Base-by-base conservation (phyloP, 2,329 filamentous ascomycete species). In the Fusarium euwallaceae region DNA sequence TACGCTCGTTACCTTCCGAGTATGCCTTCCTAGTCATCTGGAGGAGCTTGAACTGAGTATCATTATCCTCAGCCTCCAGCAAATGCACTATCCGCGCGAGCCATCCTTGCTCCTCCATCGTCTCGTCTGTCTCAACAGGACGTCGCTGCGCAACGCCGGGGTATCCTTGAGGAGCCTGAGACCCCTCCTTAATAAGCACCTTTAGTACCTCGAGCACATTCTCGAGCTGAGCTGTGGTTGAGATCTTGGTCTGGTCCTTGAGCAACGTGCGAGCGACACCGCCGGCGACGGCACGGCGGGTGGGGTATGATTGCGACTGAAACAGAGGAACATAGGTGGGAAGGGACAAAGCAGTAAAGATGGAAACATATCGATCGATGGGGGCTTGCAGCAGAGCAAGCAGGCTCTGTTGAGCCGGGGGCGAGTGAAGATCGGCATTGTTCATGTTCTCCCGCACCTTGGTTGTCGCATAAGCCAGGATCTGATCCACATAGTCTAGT, bases 91-190 rank as follows among this genome's bases (percentile, higher is more conserved):
- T 92, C 77, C 97, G 90, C 39, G 97, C 97, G 64, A 99, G 88
- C 95, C 95, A 98, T 61, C 97, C 97, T 86, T 99, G 97, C 84
- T 99, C 97, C 83, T 99, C 96, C 79, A 98, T 92, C 0, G 96
- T 98, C 85, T 99, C 97, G 72, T 99, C 97, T 1, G 97, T 98
- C 86, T 99, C 97, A 56, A 89, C 82, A 0, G 86, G 90, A 71
- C 95, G 92, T 73, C 94, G 89, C 80, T 96, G 94, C 7, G 93
- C 91, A 43, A 93, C 91, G 4, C 94, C 94, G 1, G 95, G 92
- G 78, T 98, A 98, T 34, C 94, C 94, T 56, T 91, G 89, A n/a
- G 94, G 91, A 64, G 92, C 87, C 79, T 97, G 95, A 16, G 94
- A 92, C 14, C 96, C 95, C 84, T 99, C 97, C 78, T 95, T 97